Evolutionary conservation across 1,284 basidiomycete species (phyloP).

Genomic region (Ganoderma lingzhi): DNA sequence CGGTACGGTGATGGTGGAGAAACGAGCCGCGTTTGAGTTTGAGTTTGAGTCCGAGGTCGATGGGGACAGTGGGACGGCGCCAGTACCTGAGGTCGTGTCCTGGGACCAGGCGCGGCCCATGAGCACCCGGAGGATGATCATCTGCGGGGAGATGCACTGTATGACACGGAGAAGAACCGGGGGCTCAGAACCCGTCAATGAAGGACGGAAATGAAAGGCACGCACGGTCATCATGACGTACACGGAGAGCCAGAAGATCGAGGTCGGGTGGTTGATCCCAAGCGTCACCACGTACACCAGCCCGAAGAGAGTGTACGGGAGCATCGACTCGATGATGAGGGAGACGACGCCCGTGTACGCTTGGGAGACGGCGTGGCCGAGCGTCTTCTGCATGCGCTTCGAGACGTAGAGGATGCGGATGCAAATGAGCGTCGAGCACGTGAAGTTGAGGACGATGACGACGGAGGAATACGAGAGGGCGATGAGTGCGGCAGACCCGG

Average conservation of each 20-base stretch:
- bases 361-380: constrained; percentile 11
- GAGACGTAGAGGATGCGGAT: constrained; percentile 22
- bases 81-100: background rate
- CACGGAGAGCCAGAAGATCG: constrained; percentile 24
- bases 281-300: constrained; percentile 26
- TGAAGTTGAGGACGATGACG: constrained; percentile 24
- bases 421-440: constrained; percentile 23
- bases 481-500: background rate
- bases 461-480: constrained; percentile 21
- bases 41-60: background rate
- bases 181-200: background rate
- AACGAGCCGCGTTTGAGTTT: background rate
- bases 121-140: constrained; percentile 24
- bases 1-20: background rate
- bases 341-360: constrained; percentile 25
- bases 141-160: constrained; percentile 24
- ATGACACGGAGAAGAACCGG: background rate
- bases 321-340: constrained; percentile 23
- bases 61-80: background rate
- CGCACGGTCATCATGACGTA: constrained; percentile 33
- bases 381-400: constrained; percentile 15
- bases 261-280: constrained; percentile 21
- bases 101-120: constrained; percentile 10
- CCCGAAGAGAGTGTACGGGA: constrained; percentile 24
- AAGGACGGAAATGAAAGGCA: background rate